Evolutionary conservation across 768 basidiomycete species (phyloP).

Genomic region (Suillus paluster): DNA sequence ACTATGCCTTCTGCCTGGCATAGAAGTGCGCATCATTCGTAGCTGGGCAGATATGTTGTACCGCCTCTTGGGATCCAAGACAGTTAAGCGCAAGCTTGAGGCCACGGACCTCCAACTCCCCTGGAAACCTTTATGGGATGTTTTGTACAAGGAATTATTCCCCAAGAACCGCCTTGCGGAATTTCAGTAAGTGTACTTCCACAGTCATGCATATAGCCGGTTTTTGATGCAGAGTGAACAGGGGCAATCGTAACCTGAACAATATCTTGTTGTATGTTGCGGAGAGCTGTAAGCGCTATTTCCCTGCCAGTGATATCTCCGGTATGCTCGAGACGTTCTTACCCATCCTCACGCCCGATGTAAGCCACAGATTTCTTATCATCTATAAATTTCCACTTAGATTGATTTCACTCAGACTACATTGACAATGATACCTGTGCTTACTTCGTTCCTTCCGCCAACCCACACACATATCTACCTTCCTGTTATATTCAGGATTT

Average conservation of each 20-base stretch:
- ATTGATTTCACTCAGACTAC: conserved; percentile 50
- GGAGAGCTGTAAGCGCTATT: conserved; percentile 74
- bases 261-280: conserved; percentile 78
- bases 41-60: conserved; percentile 82
- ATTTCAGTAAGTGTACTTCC: conserved; percentile 45
- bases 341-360: conserved; percentile 72
- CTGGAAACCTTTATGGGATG: conserved; percentile 80
- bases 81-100: conserved; percentile 72
- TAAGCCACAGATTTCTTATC: conserved; percentile 37
- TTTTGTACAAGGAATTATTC: conserved; percentile 75
- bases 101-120: conserved; percentile 66
- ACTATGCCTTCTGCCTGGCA: conserved; percentile 73
- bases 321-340: conserved; percentile 74
- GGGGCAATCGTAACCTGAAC: conserved; percentile 59
- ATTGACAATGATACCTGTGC: conserved; percentile 72
- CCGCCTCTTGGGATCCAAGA: conserved; percentile 69
- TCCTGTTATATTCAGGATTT: conserved; percentile 71
- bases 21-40: conserved; percentile 71
- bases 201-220: neutral
- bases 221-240: conserved; percentile 10
- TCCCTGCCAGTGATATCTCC: conserved; percentile 63
- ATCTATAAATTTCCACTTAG: conserved; percentile 6
- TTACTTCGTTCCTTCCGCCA: conserved; percentile 79
- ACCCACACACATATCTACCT: conserved; percentile 69
- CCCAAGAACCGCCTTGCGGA: conserved; percentile 67